A percentile compares a stretch with the other conserved stretches of the same genome.
Evolutionary conservation across 2,329 filamentous ascomycete genomes (phyloP).

Genomic region (Cladophialophora bantiana): DNA sequence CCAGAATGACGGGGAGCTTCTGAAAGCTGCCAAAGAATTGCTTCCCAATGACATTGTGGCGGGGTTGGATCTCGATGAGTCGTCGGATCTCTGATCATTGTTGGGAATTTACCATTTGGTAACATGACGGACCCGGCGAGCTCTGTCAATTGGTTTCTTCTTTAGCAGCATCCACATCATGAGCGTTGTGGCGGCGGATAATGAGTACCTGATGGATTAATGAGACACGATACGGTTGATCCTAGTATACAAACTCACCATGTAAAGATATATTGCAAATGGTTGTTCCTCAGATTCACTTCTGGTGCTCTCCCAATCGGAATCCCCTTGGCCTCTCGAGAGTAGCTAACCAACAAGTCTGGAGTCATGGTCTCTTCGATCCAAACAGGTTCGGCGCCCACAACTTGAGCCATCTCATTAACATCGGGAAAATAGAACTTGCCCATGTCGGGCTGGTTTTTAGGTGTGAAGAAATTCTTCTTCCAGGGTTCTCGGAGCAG

Average conservation of each 20-base stretch:
- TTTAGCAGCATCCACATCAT: conserved; percentile 97
- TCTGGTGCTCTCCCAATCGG: conserved; percentile 87
- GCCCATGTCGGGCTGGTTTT: conserved; percentile 80
- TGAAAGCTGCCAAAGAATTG: conserved; percentile 74
- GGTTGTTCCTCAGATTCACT: conserved; percentile 94
- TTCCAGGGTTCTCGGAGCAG: conserved; percentile 89
- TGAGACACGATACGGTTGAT: conserved; percentile 34
- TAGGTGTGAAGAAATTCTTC: conserved; percentile 97
- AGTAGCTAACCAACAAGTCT: conserved; percentile 76
- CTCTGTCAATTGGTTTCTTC: conserved; percentile 77
- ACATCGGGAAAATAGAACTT: conserved; percentile 98
- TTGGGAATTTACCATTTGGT: conserved; percentile 69
- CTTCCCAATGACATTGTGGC: conserved; percentile 83
- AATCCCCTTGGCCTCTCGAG: conserved; percentile 79
- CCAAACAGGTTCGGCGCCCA: conserved; percentile 88
- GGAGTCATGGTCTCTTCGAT: conserved; percentile 93
- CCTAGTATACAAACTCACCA: conserved; percentile 69
- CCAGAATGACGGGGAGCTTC: conserved; percentile 34
- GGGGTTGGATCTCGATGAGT: conserved; percentile 70
- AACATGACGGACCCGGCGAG: conserved; percentile 77
- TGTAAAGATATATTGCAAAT: conserved; percentile 98
- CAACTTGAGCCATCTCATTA: conserved; percentile 82
- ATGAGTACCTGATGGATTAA: conserved; percentile 73
- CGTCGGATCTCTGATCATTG: conserved; percentile 17
- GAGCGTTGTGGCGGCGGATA: conserved; percentile 82